These are phyloP conservation scores for Penicillium sp. DNA, from an alignment of 2,329 filamentous ascomycete genomes.

Conservation along the genomic window DNA sequence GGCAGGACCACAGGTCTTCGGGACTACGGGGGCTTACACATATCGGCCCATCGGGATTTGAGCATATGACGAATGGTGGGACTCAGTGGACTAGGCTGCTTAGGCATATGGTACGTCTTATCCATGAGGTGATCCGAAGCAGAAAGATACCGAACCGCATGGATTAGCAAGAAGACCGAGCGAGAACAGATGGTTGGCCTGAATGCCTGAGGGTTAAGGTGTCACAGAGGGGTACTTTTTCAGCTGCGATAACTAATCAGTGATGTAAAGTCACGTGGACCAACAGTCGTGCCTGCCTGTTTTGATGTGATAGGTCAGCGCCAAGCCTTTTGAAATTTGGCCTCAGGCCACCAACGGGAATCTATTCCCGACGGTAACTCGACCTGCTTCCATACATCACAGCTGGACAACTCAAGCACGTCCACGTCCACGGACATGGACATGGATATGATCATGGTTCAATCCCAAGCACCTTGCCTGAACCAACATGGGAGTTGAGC, in stretches of 20 bases:
- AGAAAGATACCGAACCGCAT: conserved; percentile 44
- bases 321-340: too few relatives aligned
- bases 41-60: conserved; percentile 30
- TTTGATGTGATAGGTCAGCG: background rate
- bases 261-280: background rate
- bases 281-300: background rate
- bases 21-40: conserved; percentile 26
- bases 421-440: too few relatives aligned
- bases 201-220: background rate
- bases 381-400: background rate
- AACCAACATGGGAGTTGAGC: too few relatives aligned
- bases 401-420: too few relatives aligned
- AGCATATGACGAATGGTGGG: conserved; percentile 23
- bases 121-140: conserved; percentile 38
- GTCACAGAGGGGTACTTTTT: background rate
- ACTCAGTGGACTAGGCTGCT: conserved; percentile 19
- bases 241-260: background rate
- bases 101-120: too few relatives aligned
- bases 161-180: conserved; percentile 41
- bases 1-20: conserved; percentile 8
- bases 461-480: too few relatives aligned
- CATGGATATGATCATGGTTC: too few relatives aligned
- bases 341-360: background rate
- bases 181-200: conserved; percentile 34
- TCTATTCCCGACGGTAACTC: conserved; percentile 1